These are phyloP conservation scores for Blumeria hordei DNA, from an alignment of 2,329 filamentous ascomycete genomes.

Conservation along the genomic window DNA sequence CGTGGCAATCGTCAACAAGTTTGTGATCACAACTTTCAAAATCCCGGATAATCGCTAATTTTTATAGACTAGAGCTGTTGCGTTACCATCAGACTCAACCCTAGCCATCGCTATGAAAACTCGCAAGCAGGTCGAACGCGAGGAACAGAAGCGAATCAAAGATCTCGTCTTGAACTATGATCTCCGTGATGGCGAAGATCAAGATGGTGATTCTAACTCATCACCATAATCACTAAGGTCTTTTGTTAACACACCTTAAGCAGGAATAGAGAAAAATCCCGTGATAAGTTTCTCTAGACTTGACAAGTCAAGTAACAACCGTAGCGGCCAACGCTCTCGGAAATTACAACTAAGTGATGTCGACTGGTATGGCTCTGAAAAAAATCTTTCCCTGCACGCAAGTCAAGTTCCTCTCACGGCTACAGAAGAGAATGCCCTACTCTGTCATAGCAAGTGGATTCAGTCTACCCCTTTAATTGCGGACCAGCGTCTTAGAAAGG, in stretches of 20 bases:
- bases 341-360: constrained; percentile 92
- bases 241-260: constrained; percentile 25
- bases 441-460: constrained; percentile 1
- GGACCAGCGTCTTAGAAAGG: constrained; percentile 3
- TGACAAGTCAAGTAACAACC: constrained; percentile 18
- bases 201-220: constrained; percentile 40
- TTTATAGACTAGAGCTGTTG: constrained; percentile 62
- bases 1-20: constrained; percentile 89
- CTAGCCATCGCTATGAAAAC: constrained; percentile 93
- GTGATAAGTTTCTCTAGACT: constrained; percentile 11
- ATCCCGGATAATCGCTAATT: constrained; percentile 3
- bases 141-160: constrained; percentile 97
- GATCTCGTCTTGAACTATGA: constrained; percentile 93
- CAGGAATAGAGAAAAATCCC: constrained; percentile 30
- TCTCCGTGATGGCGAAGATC: constrained; percentile 58
- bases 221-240: constrained; percentile 21
- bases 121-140: constrained; percentile 81
- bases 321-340: constrained; percentile 54
- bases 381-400: constrained; percentile 7
- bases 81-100: constrained; percentile 70
- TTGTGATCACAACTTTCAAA: constrained; percentile 7
- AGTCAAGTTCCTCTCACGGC: constrained; percentile 2
- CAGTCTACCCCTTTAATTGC: neutral
- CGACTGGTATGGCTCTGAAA: constrained; percentile 52
- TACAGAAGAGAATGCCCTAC: constrained; percentile 1